These are phyloP conservation scores for Halophytophthora polymorphica DNA, from an alignment of 352 stramenopile genomes.

Conservation along the genomic window DNA sequence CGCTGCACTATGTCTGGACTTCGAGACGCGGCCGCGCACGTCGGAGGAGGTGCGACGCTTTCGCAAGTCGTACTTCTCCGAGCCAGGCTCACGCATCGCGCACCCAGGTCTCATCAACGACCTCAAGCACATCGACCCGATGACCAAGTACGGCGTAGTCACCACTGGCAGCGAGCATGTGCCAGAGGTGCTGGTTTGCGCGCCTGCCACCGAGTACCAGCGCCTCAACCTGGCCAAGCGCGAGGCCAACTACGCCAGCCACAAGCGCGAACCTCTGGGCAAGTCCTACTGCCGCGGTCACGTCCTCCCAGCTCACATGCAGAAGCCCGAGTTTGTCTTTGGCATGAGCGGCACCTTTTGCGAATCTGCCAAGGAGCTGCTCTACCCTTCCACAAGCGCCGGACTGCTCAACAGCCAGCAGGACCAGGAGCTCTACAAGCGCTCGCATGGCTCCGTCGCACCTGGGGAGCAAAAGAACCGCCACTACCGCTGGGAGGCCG, in stretches of 20 bases:
- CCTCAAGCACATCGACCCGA: constrained; percentile 56
- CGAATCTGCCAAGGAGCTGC: constrained; percentile 81
- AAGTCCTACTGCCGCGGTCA: constrained; percentile 66
- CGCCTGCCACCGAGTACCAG: constrained; percentile 52
- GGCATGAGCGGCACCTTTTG: constrained; percentile 64
- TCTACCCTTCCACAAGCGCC: constrained; percentile 56
- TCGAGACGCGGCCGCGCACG: constrained; percentile 57
- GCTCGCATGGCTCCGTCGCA: constrained; percentile 69
- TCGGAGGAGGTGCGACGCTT: constrained; percentile 71
- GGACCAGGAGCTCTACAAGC: constrained; percentile 67
- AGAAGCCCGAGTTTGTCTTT: constrained; percentile 59
- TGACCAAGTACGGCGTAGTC: constrained; percentile 62
- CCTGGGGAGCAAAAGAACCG: constrained; percentile 86
- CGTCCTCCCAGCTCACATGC: constrained; percentile 54
- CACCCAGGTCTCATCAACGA: constrained; percentile 81
- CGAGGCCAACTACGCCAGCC: constrained; percentile 76
- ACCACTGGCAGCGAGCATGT: constrained; percentile 74
- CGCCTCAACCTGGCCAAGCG: constrained; percentile 63
- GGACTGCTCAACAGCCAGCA: constrained; percentile 52
- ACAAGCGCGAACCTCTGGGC: constrained; percentile 77
- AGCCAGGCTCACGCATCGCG: constrained; percentile 67
- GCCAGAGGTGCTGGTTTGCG: constrained; percentile 47
- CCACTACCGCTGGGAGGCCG: constrained; percentile 75
- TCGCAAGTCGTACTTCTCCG: constrained; percentile 83
- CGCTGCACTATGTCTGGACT: constrained; percentile 49